Base-by-base conservation (phyloP, 192 early-diverging fungal genomes). In the Linnemannia exigua region DNA sequence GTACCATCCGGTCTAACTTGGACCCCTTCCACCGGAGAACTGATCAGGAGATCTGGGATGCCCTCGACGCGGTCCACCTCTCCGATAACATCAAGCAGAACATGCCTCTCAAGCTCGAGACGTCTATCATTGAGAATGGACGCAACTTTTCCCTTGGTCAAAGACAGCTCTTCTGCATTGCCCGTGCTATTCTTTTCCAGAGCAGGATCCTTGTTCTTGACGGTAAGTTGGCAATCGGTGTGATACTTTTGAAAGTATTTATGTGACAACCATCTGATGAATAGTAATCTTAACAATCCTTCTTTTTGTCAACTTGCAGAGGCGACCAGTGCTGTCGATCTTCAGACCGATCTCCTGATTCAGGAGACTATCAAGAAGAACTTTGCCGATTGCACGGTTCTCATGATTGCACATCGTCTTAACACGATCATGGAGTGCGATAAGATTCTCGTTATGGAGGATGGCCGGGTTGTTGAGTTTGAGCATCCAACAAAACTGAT, bases 1-100 rank as follows among this genome's bases (percentile, higher is more conserved):
- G 95, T 8, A 95, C 96, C 0, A 91, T 98, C 37, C 93, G 96
- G 36, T 94, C 90, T 54, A 99, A 99, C 88, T 84, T 98, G 35
- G 97, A 98, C 84, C 98, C 98, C 6, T 93, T 95, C 77, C 79
- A 88, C 69, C 68, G 76, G 11, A 84, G 88, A 37, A 81, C 81
- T 3, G 95, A 96, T 78, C 90, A 88, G 22, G 94, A 95, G 72
- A 91, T 98, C 20, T 93, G 90, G 91, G 71, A 82, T 22, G 93
- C 92, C 0, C 85, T 98, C 19, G 89, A 92, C 25, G 76, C 88
- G 5, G 88, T 77, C 46, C 87, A 88, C 74, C 54, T 90, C 14
- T 76, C 77, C 16, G 87, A 85, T 20, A 88, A 79, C 50, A 88
- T 90, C 51, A 90, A 81, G 52, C 66, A 73, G 31, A 86, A 86